These are phyloP conservation scores for Termitomyces sp. DNA, from an alignment of 768 basidiomycete species.

Conservation along the genomic window DNA sequence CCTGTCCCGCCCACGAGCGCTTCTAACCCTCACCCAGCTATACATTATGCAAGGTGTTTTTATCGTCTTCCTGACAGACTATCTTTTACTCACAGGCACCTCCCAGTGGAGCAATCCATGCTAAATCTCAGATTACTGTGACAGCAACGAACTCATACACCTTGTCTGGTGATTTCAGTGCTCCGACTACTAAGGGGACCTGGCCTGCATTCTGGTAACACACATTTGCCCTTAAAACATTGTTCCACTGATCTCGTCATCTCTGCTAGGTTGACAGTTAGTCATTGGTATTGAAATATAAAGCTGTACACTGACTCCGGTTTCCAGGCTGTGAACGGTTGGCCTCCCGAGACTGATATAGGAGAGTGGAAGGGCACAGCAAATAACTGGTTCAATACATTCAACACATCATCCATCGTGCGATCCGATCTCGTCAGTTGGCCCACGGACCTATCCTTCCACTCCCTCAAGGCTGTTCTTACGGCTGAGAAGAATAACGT, in stretches of 20 bases:
- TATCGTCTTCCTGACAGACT: neutral
- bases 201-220: conserved; percentile 42
- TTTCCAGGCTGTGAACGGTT: conserved; percentile 31
- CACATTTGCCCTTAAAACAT: neutral
- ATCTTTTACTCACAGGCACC: neutral
- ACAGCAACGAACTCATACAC: conserved; percentile 30
- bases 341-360: conserved; percentile 40
- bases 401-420: conserved; percentile 39
- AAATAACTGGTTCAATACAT: conserved; percentile 40
- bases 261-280: conserved; percentile 25
- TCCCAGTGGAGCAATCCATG: conserved; percentile 33
- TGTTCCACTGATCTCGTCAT: neutral
- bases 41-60: conserved; percentile 34
- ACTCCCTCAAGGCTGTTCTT: conserved; percentile 35
- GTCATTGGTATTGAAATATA: neutral
- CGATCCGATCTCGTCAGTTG: conserved; percentile 33
- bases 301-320: neutral
- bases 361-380: conserved; percentile 43
- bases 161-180: conserved; percentile 37
- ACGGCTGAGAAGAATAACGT: conserved; percentile 30
- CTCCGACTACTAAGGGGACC: conserved; percentile 34
- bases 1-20: conserved; percentile 33
- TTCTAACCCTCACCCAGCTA: conserved; percentile 35
- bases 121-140: conserved; percentile 37
- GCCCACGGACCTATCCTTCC: conserved; percentile 40